Percentiles rank a stretch among this genome's conserved stretches.
Evolutionary conservation across 2,329 filamentous ascomycete genomes (phyloP).

Genomic region (Sporothrix luriei): DNA sequence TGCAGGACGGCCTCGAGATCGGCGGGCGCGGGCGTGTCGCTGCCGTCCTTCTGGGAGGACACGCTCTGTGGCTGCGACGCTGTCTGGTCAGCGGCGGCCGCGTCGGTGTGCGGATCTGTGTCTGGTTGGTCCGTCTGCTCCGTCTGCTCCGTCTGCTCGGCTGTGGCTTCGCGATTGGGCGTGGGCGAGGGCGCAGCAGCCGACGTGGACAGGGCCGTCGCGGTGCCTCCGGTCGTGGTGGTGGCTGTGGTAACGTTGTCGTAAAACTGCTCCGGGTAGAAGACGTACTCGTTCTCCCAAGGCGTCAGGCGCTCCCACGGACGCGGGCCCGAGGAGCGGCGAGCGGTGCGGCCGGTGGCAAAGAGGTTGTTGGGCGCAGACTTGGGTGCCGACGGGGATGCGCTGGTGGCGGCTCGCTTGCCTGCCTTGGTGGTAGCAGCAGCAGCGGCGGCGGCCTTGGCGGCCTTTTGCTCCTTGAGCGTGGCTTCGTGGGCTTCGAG

Average conservation of each 20-base stretch:
- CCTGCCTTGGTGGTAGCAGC: not conserved
- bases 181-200: constrained; percentile 11
- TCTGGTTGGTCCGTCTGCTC: not conserved
- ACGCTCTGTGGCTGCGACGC: not conserved
- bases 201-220: not conserved
- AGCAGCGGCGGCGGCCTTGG: not conserved
- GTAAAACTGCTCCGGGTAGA: constrained; percentile 36
- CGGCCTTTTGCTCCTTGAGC: constrained; percentile 8
- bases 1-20: constrained; percentile 29
- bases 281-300: constrained; percentile 30
- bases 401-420: not conserved
- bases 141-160: not conserved
- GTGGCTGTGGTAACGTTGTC: constrained; percentile 11
- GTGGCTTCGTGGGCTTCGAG: constrained; percentile 26
- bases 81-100: not conserved
- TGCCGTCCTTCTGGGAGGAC: not conserved
- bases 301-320: constrained; percentile 36
- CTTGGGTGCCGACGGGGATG: not conserved
- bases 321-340: constrained; percentile 14
- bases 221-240: not conserved
- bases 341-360: constrained; percentile 11
- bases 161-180: not conserved
- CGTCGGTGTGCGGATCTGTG: not conserved
- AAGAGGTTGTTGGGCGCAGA: not conserved
- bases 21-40: not conserved